A percentile compares a stretch with the other conserved stretches of the same genome.
phyloP scores from a whole-genome alignment of 495 filamentous ascomycete species.

The Aspergillus wentii region DNA sequence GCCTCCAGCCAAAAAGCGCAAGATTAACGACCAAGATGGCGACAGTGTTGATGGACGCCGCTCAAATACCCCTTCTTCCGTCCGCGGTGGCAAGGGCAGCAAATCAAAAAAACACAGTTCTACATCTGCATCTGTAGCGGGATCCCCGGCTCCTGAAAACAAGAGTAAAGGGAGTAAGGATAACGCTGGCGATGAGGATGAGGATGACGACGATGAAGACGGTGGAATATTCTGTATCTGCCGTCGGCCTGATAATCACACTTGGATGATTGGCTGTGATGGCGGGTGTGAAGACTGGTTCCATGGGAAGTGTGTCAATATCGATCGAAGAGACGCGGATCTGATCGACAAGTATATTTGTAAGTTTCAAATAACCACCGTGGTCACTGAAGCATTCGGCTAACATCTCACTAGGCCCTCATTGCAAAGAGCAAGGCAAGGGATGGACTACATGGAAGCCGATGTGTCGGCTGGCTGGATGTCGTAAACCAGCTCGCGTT shows the following conservation, averaged over 20 bases:
- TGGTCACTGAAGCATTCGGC: neutral
- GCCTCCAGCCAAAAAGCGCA: conserved; percentile 53
- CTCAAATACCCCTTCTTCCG: conserved; percentile 43
- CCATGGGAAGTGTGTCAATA: conserved; percentile 63
- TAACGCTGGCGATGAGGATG: conserved; percentile 10
- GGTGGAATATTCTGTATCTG: conserved; percentile 64
- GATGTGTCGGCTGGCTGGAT: conserved; percentile 58
- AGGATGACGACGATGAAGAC: conserved; percentile 40
- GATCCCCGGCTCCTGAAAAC: conserved; percentile 33
- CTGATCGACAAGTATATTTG: conserved; percentile 69
- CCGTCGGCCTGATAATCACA: conserved; percentile 65
- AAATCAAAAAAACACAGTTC: conserved; percentile 37
- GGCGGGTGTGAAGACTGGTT: conserved; percentile 72
- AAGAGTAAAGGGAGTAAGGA: conserved; percentile 31
- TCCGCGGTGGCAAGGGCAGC: conserved; percentile 45
- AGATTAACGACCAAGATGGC: conserved; percentile 39
- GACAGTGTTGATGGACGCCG: conserved; percentile 40
- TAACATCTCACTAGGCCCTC: conserved; percentile 40
- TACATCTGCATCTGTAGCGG: conserved; percentile 32
- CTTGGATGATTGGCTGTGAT: conserved; percentile 74
- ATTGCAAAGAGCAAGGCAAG: conserved; percentile 49
- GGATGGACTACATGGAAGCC: conserved; percentile 63
- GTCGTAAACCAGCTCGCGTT: conserved; percentile 56
- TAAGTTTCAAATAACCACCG: conserved; percentile 19
- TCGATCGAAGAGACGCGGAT: conserved; percentile 55